A percentile compares a stretch with the other conserved stretches of the same genome.
These are phyloP conservation scores for Sporothrix globosa DNA, from an alignment of 2,329 filamentous ascomycete genomes.

Conservation along the genomic window DNA sequence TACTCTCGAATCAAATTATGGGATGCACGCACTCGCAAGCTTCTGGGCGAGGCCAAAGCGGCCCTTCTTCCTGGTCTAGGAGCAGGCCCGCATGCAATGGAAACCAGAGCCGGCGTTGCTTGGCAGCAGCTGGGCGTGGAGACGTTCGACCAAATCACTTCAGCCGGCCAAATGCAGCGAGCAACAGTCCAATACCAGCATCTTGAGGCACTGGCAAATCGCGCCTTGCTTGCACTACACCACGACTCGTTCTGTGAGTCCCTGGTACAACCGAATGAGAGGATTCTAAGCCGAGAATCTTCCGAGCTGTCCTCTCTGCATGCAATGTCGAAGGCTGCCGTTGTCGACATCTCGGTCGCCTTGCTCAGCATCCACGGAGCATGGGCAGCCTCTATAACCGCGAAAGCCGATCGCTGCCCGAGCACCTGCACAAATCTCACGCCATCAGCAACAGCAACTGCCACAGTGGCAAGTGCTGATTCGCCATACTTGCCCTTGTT, in stretches of 20 bases:
- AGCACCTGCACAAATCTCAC: conserved; percentile 26
- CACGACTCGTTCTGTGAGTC: conserved; percentile 34
- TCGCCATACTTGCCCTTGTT: conserved; percentile 13
- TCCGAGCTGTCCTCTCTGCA: too few species aligned
- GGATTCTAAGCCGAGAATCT: conserved; percentile 23
- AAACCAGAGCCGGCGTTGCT: too few species aligned
- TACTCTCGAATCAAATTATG: conserved; percentile 49
- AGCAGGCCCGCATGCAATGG: not conserved
- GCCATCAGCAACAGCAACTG: conserved; percentile 1
- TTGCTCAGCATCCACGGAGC: conserved; percentile 37
- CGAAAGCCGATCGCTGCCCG: not conserved
- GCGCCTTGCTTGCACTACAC: conserved; percentile 38
- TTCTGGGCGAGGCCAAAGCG: conserved; percentile 34
- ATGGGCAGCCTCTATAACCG: conserved; percentile 29
- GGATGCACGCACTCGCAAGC: conserved; percentile 41
- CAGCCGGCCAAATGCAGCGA: not conserved
- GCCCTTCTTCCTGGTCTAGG: conserved; percentile 16
- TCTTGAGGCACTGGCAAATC: conserved; percentile 37
- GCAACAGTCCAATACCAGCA: conserved; percentile 35
- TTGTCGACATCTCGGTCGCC: conserved; percentile 36
- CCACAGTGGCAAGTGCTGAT: not conserved
- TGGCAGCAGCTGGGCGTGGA: not conserved
- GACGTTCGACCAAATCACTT: not conserved
- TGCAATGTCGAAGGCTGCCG: conserved; percentile 21
- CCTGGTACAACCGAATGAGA: not conserved